These are phyloP conservation scores for Elymus sibiricus DNA, from an alignment of 176 grass and related monocot genomes.

Conservation along the genomic window DNA sequence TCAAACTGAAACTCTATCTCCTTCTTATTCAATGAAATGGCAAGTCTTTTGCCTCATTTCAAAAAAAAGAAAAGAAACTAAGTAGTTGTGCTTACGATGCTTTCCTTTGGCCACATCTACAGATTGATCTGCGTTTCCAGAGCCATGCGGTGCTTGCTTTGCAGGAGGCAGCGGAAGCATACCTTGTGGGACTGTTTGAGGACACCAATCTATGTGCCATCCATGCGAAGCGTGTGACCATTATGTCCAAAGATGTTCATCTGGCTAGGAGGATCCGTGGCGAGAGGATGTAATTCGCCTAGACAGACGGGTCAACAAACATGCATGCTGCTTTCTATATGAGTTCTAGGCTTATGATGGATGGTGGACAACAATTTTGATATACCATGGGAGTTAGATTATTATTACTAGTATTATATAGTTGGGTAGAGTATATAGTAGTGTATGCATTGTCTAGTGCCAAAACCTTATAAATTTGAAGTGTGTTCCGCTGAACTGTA, in stretches of 20 bases:
- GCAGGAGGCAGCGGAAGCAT: constrained; percentile 33
- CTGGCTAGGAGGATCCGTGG: constrained; percentile 20
- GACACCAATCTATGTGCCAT: constrained; percentile 39
- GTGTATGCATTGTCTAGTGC: no score
- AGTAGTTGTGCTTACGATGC: not conserved
- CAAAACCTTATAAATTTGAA: not conserved
- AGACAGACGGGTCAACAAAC: not conserved
- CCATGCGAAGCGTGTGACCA: constrained; percentile 33
- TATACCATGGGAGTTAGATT: not conserved
- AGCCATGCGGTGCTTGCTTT: not conserved
- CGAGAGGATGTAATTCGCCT: not conserved
- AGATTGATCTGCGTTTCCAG: constrained; percentile 12
- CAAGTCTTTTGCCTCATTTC: no score
- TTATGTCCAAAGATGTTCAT: constrained; percentile 24
- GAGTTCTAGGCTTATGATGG: not conserved
- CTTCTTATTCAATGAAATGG: no score
- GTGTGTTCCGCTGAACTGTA: not conserved
- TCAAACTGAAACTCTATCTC: no score
- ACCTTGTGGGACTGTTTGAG: constrained; percentile 31
- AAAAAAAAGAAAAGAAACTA: no score
- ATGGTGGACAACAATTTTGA: not conserved
- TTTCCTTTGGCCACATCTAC: not conserved
- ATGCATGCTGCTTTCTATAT: not conserved
- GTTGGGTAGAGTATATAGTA: no score
- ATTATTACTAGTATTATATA: not conserved